Base-by-base conservation (phyloP, 768 basidiomycete genomes). In the Gyrodon lividus region DNA sequence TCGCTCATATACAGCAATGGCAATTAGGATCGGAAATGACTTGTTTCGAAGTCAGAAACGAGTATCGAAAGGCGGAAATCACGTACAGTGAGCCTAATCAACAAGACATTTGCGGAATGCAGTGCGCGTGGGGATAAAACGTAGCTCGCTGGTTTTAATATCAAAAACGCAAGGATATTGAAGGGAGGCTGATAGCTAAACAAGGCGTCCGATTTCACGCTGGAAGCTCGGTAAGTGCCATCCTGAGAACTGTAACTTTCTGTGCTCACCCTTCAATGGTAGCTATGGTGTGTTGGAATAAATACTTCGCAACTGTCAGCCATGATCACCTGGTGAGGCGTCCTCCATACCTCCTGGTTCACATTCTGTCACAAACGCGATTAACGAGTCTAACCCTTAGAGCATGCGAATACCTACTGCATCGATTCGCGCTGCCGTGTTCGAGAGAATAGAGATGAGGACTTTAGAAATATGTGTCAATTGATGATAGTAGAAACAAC, bases 101-200 rank as follows among this genome's bases (percentile, higher is more conserved):
- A 75, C 65, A 92, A 85, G 3, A 95, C 92, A 58, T 96, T 96
- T 31, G 80, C 72, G 2, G 85, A 78, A 61, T 97, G 94, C n/a
- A 96, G 71, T 9, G 81, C 76, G 33, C 90, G 80, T 2, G 92
- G 90, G 3, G 85, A 77, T 14, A 92, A 70, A 35, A 90, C 61
- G 68, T 79, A 94, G 57, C 85, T 86, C 22, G 86, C 76, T 12
- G 93, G 91, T 64, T 89, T 87, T 43, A 96, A 77, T 51, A 96
- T 74, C 24, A 83, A 50, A 65, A 93, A 85, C 2, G 94, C 94
- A 17, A 89, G 71, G 17, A 92, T 72, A 60, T 91, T 92, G 78
- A 92, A 92, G 1, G 93, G 93, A 2, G 90, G 91, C 58, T 93
- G 89, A 61, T 97, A 96, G 42, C 87, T 92, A 72, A 95, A 92